Percentiles rank a stretch among this genome's conserved stretches.
Conservation (phyloP, 352 stramenopile species). For the Globisporangium abappressorium region DNA sequence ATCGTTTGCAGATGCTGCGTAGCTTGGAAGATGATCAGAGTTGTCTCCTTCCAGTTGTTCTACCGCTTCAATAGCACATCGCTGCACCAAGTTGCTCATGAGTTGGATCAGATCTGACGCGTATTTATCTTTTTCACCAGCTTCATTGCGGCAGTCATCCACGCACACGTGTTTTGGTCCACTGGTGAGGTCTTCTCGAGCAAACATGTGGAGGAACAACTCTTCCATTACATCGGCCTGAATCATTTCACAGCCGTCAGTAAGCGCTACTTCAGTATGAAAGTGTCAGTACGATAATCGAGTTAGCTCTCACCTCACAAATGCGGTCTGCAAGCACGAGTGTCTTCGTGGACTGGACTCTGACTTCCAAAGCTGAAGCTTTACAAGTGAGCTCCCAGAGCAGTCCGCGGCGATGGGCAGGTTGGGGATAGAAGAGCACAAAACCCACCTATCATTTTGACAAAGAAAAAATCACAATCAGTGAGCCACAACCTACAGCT, state of each 20-base stretch:
- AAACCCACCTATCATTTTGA: slow-evolving; percentile 41
- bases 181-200: neutral
- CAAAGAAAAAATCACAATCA: neutral
- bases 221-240: slow-evolving; percentile 27
- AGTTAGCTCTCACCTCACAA: slow-evolving; percentile 20
- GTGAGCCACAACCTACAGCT: neutral
- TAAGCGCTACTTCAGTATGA: neutral
- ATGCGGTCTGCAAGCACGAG: slow-evolving; percentile 24
- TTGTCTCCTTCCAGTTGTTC: slow-evolving; percentile 5
- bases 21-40: neutral
- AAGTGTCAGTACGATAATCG: neutral
- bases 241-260: neutral
- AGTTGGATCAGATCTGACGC: slow-evolving; percentile 6
- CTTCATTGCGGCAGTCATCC: neutral
- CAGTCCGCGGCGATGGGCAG: slow-evolving; percentile 13
- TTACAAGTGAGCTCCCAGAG: slow-evolving; percentile 23
- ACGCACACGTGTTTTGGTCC: neutral
- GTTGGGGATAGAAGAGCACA: slow-evolving; percentile 37
- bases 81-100: slow-evolving; percentile 13
- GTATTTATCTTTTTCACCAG: neutral
- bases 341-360: slow-evolving; percentile 14
- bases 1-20: neutral
- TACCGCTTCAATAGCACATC: slow-evolving; percentile 13
- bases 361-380: neutral
- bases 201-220: slow-evolving; percentile 19